phyloP scores from a whole-genome alignment of 495 filamentous ascomycete genomes.

The Penicillium verhagenii region DNA sequence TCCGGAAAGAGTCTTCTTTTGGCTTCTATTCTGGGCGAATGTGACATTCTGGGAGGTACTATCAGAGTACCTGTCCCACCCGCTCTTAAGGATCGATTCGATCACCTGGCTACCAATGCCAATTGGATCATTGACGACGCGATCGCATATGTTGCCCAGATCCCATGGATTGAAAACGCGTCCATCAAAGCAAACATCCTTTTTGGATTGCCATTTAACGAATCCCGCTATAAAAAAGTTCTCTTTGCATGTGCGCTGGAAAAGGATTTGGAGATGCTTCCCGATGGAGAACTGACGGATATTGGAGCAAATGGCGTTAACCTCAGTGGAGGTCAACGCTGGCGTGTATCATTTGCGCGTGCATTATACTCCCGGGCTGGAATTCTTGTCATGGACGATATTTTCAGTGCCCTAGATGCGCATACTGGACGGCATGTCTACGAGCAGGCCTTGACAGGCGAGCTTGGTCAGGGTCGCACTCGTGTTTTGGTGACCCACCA shows the following conservation, averaged over 20 bases:
- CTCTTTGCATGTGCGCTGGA: conserved; percentile 67
- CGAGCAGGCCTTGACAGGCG: conserved; percentile 69
- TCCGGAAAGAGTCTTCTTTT: conserved; percentile 66
- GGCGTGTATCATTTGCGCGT: conserved; percentile 75
- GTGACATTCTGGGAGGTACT: conserved; percentile 46
- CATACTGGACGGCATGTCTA: conserved; percentile 79
- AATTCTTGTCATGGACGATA: conserved; percentile 79
- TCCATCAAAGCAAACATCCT: conserved; percentile 73
- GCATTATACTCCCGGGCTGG: conserved; percentile 79
- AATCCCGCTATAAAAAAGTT: conserved; percentile 62
- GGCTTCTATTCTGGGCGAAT: conserved; percentile 61
- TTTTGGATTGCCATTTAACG: conserved; percentile 66
- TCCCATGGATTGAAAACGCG: conserved; percentile 84
- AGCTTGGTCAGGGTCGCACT: conserved; percentile 66
- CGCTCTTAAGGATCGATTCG: conserved; percentile 24
- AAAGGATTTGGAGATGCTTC: conserved; percentile 72
- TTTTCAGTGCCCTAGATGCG: conserved; percentile 68
- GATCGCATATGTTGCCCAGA: conserved; percentile 78
- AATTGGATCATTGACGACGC: conserved; percentile 53
- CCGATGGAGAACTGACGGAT: conserved; percentile 73
- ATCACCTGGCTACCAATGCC: conserved; percentile 19
- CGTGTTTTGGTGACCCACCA: conserved; percentile 83
- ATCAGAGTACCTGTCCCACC: conserved; percentile 44
- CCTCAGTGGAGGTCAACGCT: conserved; percentile 79
- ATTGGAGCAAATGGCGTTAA: conserved; percentile 84